Evolutionary conservation across 2,329 filamentous ascomycete genomes (phyloP), one percentile per base, ranked within the genome.

Genomic region (Penicillium freii): DNA sequence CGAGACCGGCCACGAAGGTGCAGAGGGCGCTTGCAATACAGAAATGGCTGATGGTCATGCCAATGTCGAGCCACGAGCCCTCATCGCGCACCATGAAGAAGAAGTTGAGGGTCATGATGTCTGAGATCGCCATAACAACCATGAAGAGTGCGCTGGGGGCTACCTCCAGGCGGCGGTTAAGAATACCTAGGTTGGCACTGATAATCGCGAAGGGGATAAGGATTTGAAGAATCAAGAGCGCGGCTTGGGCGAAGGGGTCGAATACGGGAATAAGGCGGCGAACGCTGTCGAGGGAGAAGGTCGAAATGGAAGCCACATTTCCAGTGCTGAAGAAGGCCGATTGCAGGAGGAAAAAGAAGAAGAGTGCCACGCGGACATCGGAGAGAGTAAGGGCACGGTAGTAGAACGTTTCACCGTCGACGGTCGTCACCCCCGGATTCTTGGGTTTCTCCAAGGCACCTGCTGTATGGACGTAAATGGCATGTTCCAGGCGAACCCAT

Each of bases 1-100:
- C 94, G 45, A 99, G 77, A 15, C 84, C 86, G 0, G 92, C 91
- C 43, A 99, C 92, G 77, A 99, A 99, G 9, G 96, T 87, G 65
- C 92, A 94, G 44, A 97, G 71, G 66, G 91, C 74, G 74, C 91
- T 97, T 19, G 92, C 93, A 77, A 99, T 97, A 60, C 87, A 86
- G 75, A 97, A 99, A 73, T 97, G 92, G 69, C 86, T 96, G 64
- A 99, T 99, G 4, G 91, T 97, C 29, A 91, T 96, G 33, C 94
- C 94, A 71, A 99, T 99, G 72, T 99, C 94, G 58, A 99, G 78
- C 94, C 94, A 99, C 23, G 89, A 94, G 0, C 94, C 94, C 72
- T 99, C 94, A 66, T 99, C 94, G 69, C 89, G 90, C 45, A 99
- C 94, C 67, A 96, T 91, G 86, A 91, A 99, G 77, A 99, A 99